Evolutionary conservation across 2,329 filamentous ascomycete genomes (phyloP), one percentile per base, ranked within the genome.

Genomic region (Sporothrix schenckii): DNA sequence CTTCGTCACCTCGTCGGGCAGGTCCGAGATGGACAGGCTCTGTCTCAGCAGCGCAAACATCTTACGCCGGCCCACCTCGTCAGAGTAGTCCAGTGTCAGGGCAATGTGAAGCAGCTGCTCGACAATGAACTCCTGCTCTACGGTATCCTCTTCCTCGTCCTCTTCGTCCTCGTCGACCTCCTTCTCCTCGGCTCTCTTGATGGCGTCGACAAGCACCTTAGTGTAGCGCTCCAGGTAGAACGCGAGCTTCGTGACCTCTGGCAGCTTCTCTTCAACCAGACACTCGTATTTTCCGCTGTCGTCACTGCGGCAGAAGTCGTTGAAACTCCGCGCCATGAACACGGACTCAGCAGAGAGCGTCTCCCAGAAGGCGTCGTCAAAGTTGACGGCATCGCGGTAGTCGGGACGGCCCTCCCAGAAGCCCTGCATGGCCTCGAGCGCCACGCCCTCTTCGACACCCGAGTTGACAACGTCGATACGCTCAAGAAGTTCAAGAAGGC

Each of bases 321-420:
- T 98, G 83, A 97, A 96, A 69, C 92, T 97, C 70, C 95, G 89
- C 0, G 91, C 92, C 76, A 98, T 88, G 77, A 99, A 99, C 0
- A 93, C 90, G 0, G 92, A 91, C 78, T 98, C 94, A 1, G 93
- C 91, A 1, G 90, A 91, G 14, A 95, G 82, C 1, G 91, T 91
- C 75, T 93, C 89, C 91, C 91, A 96, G 80, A 92, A 94, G 19
- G 84, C 82, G 75, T 94, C 89, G 73, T 91, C 87, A 73, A 95
- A 93, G 30, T 81, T 84, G 69, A 93, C 85, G 41, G 86, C 88
- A 69, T 94, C 90, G 67, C 90, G 84, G 76, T 94, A 94, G 77
- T 95, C 92, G 2, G 92, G 91, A 21, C 95, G 89, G 4, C 94
- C 92, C 74, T 95, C 92, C 95, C 95, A 99, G 80, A 99, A 98